Conservation (phyloP, 2,329 filamentous ascomycete species). For the Lasiodiplodia theobromae region DNA sequence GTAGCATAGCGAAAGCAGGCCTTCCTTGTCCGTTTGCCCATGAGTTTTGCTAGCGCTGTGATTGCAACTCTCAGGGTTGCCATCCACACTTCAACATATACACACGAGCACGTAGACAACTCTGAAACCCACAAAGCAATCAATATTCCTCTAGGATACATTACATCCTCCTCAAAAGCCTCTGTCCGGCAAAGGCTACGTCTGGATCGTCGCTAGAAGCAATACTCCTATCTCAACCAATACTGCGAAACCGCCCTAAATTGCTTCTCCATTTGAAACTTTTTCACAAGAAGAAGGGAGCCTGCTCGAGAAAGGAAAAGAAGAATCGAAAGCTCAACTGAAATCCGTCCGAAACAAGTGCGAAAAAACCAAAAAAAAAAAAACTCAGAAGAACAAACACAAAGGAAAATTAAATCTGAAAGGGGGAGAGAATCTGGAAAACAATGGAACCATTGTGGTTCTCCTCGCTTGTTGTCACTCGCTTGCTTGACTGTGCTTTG, state of each 20-base stretch:
- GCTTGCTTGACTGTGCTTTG: conserved; percentile 17
- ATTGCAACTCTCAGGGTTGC: neutral
- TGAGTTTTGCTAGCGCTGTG: neutral
- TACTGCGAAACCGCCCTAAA: neutral
- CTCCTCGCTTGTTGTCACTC: neutral
- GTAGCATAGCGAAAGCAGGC: neutral
- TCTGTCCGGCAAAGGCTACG: conserved; percentile 19
- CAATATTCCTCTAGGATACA: conserved; percentile 21
- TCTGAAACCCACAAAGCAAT: conserved; percentile 7
- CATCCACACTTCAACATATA: neutral
- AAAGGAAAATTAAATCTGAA: neutral
- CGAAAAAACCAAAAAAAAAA: neutral
- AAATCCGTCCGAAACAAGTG: conserved; percentile 8
- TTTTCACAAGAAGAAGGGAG: conserved; percentile 20
- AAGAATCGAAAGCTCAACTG: neutral
- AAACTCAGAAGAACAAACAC: neutral
- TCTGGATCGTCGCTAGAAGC: neutral
- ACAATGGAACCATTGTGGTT: conserved; percentile 1
- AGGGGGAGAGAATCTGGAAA: neutral
- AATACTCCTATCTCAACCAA: neutral
- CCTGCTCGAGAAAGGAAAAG: neutral
- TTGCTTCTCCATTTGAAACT: neutral
- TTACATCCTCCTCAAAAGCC: conserved; percentile 1
- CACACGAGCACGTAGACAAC: neutral
- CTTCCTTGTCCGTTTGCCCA: neutral